Evolutionary conservation across 1,284 basidiomycete species (phyloP).

Genomic region (Cutaneotrichosporon daszewskae): DNA sequence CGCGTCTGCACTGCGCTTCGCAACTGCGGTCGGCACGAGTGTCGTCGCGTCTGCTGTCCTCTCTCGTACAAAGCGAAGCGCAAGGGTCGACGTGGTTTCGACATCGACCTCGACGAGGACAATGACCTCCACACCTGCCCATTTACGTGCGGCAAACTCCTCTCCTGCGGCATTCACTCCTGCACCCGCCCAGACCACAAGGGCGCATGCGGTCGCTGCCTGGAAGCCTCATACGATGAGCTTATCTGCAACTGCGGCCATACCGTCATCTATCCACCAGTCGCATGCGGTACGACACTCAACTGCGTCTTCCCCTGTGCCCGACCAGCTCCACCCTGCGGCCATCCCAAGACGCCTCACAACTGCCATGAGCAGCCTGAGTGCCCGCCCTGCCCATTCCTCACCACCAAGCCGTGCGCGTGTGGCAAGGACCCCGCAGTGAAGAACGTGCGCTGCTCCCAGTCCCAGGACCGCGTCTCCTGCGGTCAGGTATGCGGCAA

Average conservation of each 20-base stretch:
- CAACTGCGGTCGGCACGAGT: constrained; percentile 73
- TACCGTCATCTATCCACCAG: constrained; percentile 63
- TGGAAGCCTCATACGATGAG: constrained; percentile 85
- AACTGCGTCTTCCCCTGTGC: constrained; percentile 71
- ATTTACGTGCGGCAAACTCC: constrained; percentile 63
- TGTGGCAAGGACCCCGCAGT: constrained; percentile 70
- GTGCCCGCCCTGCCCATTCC: constrained; percentile 78
- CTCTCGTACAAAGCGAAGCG: constrained; percentile 64
- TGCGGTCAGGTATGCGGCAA: constrained; percentile 77
- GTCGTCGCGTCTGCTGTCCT: constrained; percentile 76
- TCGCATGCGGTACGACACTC: constrained; percentile 62
- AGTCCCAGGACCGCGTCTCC: constrained; percentile 61
- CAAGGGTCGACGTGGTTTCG: constrained; percentile 52
- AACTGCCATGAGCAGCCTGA: constrained; percentile 64
- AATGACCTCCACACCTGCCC: constrained; percentile 69
- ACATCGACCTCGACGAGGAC: constrained; percentile 18
- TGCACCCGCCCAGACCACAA: constrained; percentile 72
- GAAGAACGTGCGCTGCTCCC: constrained; percentile 61
- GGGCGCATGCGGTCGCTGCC: constrained; percentile 70
- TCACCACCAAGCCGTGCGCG: constrained; percentile 71
- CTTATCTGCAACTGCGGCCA: constrained; percentile 72
- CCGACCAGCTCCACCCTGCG: constrained; percentile 65
- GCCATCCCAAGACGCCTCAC: constrained; percentile 70
- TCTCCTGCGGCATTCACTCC: constrained; percentile 69
- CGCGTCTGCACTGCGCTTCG: constrained; percentile 66